Conservation (phyloP, 768 basidiomycete species). For the Lentinula boryana region DNA sequence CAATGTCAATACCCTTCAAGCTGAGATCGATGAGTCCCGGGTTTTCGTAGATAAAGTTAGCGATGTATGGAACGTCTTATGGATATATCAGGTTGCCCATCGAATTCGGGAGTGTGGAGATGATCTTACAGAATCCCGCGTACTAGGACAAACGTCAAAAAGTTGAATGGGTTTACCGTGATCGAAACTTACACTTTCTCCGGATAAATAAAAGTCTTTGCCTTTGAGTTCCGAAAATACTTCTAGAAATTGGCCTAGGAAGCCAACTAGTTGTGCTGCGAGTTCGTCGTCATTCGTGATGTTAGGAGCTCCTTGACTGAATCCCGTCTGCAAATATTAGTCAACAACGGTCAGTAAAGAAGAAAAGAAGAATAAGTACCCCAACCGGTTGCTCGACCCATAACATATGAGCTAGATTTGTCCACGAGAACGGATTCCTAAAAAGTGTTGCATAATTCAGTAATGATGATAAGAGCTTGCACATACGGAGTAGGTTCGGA, state of each 20-base stretch:
- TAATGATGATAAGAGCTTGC: conserved; percentile 19
- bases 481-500: conserved; percentile 21
- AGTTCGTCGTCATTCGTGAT: conserved; percentile 57
- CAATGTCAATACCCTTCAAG: conserved; percentile 61
- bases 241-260: conserved; percentile 69
- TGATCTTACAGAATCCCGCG: conserved; percentile 58
- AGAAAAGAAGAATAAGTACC: conserved; percentile 15
- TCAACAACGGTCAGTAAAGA: not conserved
- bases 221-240: conserved; percentile 70
- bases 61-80: conserved; percentile 47
- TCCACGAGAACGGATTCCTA: conserved; percentile 63
- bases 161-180: not conserved
- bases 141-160: conserved; percentile 35
- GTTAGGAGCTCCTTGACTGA: conserved; percentile 59
- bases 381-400: conserved; percentile 75
- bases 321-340: conserved; percentile 43
- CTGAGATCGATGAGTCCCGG: conserved; percentile 42
- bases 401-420: conserved; percentile 58
- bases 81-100: not conserved
- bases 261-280: conserved; percentile 50
- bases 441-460: conserved; percentile 22
- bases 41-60: conserved; percentile 64
- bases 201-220: conserved; percentile 64
- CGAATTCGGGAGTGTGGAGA: not conserved
- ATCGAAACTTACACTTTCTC: conserved; percentile 62